Evolutionary conservation across 345 rosid species (phyloP).

Genomic region (Populus nigra): DNA sequence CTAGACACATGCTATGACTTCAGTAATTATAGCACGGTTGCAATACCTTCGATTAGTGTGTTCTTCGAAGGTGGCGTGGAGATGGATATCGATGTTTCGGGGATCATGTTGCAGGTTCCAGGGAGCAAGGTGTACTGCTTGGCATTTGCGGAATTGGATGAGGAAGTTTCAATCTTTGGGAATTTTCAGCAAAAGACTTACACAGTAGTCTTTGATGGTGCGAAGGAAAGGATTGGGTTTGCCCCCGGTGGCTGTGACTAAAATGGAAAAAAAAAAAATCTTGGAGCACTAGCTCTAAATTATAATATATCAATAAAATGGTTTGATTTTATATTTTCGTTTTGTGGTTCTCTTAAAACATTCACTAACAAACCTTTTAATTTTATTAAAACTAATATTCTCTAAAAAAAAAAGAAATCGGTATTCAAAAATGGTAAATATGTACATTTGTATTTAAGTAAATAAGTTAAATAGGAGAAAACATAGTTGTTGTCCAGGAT

Average conservation of each 20-base stretch:
- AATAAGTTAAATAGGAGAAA: too few species aligned
- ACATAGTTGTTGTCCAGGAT: too few species aligned
- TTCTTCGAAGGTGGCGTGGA: not conserved
- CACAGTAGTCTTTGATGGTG: constrained; percentile 3
- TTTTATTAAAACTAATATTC: too few species aligned
- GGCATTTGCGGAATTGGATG: constrained; percentile 8
- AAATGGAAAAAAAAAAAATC: not conserved
- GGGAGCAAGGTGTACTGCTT: not conserved
- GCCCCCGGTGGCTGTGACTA: constrained; percentile 1
- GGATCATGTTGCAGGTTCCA: not conserved
- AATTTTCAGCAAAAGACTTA: constrained; percentile 8
- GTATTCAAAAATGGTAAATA: too few species aligned
- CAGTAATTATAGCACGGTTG: not conserved
- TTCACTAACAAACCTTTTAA: too few species aligned
- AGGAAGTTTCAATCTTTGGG: constrained; percentile 2
- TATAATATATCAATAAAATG: too few species aligned
- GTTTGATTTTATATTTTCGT: too few species aligned
- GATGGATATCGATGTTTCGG: not conserved
- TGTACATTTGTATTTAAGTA: too few species aligned
- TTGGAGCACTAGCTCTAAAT: too few species aligned
- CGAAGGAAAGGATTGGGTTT: constrained; percentile 5
- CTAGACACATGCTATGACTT: not conserved
- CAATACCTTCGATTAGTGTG: not conserved
- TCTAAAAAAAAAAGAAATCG: too few species aligned
- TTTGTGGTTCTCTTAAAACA: too few species aligned